Evolutionary conservation across 2,329 filamentous ascomycete genomes (phyloP).

Genomic region (Cyphellophora attinorum): DNA sequence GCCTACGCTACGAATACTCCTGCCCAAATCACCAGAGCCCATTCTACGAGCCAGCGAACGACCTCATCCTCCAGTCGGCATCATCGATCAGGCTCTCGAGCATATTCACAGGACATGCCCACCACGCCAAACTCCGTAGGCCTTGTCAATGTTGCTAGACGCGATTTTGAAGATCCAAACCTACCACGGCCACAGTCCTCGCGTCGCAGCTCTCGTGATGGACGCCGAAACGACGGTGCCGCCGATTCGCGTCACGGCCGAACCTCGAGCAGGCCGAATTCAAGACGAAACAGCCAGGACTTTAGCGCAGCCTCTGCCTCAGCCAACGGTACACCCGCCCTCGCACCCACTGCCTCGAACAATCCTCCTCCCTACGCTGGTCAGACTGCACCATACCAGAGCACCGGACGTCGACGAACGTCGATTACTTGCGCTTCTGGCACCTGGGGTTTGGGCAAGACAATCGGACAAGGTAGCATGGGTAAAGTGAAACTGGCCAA

Average conservation of each 20-base stretch:
- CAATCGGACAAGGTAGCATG: constrained; percentile 96
- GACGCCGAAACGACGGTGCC: constrained; percentile 41
- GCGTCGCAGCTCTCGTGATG: constrained; percentile 58
- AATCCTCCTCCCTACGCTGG: constrained; percentile 7
- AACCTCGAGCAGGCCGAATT: constrained; percentile 29
- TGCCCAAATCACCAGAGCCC: constrained; percentile 29
- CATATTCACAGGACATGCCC: constrained; percentile 31
- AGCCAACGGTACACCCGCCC: constrained; percentile 44
- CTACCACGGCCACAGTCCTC: constrained; percentile 47
- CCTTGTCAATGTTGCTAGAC: constrained; percentile 47
- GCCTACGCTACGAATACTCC: constrained; percentile 30
- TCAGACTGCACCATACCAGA: constrained; percentile 3
- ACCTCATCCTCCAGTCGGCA: constrained; percentile 26
- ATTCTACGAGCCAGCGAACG: constrained; percentile 34
- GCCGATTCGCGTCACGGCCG: constrained; percentile 42
- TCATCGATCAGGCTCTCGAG: constrained; percentile 27
- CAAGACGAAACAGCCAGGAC: constrained; percentile 33
- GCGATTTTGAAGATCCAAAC: constrained; percentile 66
- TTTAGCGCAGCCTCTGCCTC: constrained; percentile 39
- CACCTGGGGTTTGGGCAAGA: constrained; percentile 92
- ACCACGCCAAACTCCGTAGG: constrained; percentile 36
- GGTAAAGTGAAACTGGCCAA: constrained; percentile 95
- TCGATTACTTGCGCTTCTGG: constrained; percentile 85
- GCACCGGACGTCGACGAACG: constrained; percentile 51
- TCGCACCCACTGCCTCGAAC: constrained; percentile 24